Evolutionary conservation across 352 stramenopile species (phyloP), one percentile per base, ranked within the genome.

Genomic region (Plasmopara viticola): DNA sequence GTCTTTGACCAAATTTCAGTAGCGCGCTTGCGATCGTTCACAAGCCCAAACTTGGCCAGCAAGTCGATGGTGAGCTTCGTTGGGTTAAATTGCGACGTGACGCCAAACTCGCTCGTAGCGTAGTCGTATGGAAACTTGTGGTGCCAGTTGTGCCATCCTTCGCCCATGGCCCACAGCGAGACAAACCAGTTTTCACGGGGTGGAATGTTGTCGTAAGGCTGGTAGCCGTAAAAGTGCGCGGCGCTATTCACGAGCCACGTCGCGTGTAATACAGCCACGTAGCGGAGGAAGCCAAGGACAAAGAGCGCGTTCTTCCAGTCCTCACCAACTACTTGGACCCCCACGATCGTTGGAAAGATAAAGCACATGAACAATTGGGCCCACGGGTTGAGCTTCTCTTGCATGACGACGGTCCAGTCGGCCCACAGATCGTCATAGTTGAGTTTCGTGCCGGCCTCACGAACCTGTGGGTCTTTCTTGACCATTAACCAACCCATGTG

Each of bases 61-160:
- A 87, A 57, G 72, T 98, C 95, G 66, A 99, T 99, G 51, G 97
- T 92, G 44, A 98, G 64, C 74, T 99, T 99, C 35, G 90, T 98
- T 7, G 96, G 96, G 74, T 99, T 99, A 79, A 98, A 99, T 73
- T 99, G 96, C 51, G 71, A 74, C 7, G 80, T 90, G 48, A 96
- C 79, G 34, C 96, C 96, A 65, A 97, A 98, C 78, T 99, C 96
- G 45, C 84, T 97, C n/a, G 96, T 95, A 47, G 96, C 93, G 75
- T 99, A 99, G 67, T 99, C 96, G 80, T 98, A 99, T 46, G 97
- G 97, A 70, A 99, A 99, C 74, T 98, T 98, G 90, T 99, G 97
- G 74, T 99, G 97, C 95, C 95, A 99, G 82, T 98, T 98, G 81
- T 99, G 95, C 94, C 95, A 99, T 68, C 95, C 95, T 68, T 99